phyloP scores from a whole-genome alignment of 805 yeast species.

The Ogataea henricii region DNA sequence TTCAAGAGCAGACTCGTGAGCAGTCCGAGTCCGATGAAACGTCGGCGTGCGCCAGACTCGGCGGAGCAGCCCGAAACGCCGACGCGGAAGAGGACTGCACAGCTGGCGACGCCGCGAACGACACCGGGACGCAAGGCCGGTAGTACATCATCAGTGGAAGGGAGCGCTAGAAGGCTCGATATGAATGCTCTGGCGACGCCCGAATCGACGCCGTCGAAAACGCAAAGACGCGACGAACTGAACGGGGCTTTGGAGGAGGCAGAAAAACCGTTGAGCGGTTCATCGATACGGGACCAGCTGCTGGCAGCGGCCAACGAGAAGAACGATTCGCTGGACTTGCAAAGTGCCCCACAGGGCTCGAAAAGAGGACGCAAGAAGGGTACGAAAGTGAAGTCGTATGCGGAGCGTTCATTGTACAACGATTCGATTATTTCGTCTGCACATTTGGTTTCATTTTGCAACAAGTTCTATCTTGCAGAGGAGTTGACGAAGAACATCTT shows the following conservation, averaged over 20 bases:
- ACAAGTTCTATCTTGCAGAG: constrained; percentile 62
- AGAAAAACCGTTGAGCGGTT: constrained; percentile 12
- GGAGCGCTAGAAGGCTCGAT: neutral
- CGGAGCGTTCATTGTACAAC: constrained; percentile 11
- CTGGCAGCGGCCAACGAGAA: constrained; percentile 20
- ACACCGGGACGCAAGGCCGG: constrained; percentile 19
- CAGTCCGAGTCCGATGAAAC: constrained; percentile 3
- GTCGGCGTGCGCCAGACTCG: constrained; percentile 10
- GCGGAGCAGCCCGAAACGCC: constrained; percentile 29
- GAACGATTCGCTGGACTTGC: neutral
- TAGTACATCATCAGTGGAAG: neutral
- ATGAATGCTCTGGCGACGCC: constrained; percentile 19
- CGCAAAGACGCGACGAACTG: neutral
- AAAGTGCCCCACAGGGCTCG: constrained; percentile 1
- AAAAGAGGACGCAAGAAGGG: constrained; percentile 22
- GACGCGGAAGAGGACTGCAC: constrained; percentile 19
- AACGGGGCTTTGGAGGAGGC: neutral
- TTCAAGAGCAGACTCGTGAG: constrained; percentile 42
- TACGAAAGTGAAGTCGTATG: constrained; percentile 17
- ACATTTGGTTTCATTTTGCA: constrained; percentile 53
- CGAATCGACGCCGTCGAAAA: constrained; percentile 19
- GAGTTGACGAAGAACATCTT: constrained; percentile 51
- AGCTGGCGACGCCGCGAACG: constrained; percentile 17
- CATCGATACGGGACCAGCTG: constrained; percentile 20
- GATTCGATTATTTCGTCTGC: constrained; percentile 34